Percentiles rank a stretch among this genome's conserved stretches.
These are phyloP conservation scores for Trichoderma koningiopsis DNA, from an alignment of 2,329 filamentous ascomycete species.

Conservation along the genomic window DNA sequence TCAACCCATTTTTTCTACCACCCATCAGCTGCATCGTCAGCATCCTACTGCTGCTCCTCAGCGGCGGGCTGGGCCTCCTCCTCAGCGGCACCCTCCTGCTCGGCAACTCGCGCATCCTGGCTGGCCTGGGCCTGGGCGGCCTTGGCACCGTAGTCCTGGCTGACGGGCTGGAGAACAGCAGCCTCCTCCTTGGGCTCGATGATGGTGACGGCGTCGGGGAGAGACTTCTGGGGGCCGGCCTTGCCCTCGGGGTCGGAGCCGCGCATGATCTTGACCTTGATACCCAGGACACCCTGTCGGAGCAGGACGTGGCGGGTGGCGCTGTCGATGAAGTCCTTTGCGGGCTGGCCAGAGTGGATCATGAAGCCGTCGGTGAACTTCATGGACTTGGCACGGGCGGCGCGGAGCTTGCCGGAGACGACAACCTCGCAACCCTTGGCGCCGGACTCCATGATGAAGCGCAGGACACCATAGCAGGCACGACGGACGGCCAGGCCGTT, in stretches of 20 bases:
- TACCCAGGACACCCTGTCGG: constrained; percentile 98
- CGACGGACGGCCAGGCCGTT: constrained; percentile 98
- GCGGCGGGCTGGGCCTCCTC: constrained; percentile 54
- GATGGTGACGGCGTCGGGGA: constrained; percentile 98
- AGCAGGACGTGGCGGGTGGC: constrained; percentile 99
- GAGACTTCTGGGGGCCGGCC: constrained; percentile 93
- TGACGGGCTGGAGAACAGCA: constrained; percentile 89
- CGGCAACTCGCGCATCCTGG: constrained; percentile 61
- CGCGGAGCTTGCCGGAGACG: constrained; percentile 97
- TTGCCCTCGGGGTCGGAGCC: constrained; percentile 99
- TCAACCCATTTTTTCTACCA: constrained; percentile 32
- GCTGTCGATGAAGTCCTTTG: constrained; percentile 98
- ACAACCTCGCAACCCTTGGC: constrained; percentile 99
- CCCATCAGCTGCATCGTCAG: neutral
- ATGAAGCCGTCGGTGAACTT: constrained; percentile 99
- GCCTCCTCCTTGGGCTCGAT: constrained; percentile 99
- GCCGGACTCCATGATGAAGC: constrained; percentile 99
- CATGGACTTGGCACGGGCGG: constrained; percentile 99
- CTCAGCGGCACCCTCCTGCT: constrained; percentile 57
- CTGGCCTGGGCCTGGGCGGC: constrained; percentile 64
- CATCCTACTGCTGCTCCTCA: constrained; percentile 42
- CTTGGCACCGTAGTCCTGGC: constrained; percentile 99
- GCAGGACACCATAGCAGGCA: constrained; percentile 99
- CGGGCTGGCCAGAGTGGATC: constrained; percentile 99
- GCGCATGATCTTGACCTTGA: constrained; percentile 99